Evolutionary conservation across 306 rosid genomes (phyloP), one percentile per base, ranked within the genome.

Genomic region (Cucumis hystrix): DNA sequence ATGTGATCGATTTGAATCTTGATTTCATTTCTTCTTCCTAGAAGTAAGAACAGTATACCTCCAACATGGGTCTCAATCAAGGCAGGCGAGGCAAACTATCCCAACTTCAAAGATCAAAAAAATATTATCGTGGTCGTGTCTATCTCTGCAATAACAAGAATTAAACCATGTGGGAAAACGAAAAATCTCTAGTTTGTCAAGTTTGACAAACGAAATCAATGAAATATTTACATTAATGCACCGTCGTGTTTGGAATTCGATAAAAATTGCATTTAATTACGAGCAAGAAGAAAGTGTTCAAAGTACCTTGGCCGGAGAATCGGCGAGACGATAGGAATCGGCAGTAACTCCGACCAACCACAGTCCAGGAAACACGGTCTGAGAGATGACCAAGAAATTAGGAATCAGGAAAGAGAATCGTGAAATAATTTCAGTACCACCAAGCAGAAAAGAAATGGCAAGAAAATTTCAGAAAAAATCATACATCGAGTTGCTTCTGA

Each of bases 401-500:
- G 57, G 74, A 60, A 18, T 23, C 30, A 33, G 68, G 39, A 8
- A 55, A 77, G 63, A 51, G 17, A 70, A 10, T 72, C 30, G 8
- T 9, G 5, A 20, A 28, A 74, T 73, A 57, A 74, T 45, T 79
- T 66, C 73, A 57, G 63, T 33, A 13, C 16, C 1, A 13, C 16
- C 2, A 25, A 64, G 25, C 25, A 71, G 72, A 21, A 28, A 23
- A 25, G 23, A 76, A 40, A 49, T 28, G 59, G 62, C 6, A 23
- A 55, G 65, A 10, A 52, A 52, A 39, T 17, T 28, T 3, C 14
- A 59, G 57, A 40, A 64, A 14, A 51, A 75, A 37, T 43, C 79
- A 57, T 85, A 95, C 98, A 81, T 95, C 99, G 63, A 95, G 87
- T 76, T 92, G 97, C 80, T 92, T 95, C 91, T 95, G 99, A 49